These are phyloP conservation scores for Trametes gibbosa DNA, from an alignment of 768 basidiomycete species.

Conservation along the genomic window DNA sequence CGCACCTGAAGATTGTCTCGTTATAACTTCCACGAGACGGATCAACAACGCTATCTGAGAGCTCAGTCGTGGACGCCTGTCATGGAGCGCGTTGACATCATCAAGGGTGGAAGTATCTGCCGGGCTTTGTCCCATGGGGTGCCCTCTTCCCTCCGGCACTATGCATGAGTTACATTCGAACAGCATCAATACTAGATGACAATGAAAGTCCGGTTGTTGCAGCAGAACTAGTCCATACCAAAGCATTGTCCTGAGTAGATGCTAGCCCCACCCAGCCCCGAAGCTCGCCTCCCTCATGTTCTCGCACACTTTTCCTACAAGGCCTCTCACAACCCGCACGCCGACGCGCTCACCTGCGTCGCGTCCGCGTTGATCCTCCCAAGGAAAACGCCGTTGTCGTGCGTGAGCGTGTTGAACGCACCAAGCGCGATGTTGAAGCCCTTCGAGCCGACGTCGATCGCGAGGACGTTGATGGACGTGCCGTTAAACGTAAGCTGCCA, in stretches of 20 bases:
- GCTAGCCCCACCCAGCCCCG: not conserved
- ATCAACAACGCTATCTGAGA: no score
- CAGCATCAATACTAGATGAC: no score
- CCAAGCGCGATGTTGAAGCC: slow-evolving; percentile 39
- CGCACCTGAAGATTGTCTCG: not conserved
- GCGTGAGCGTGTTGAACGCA: slow-evolving; percentile 32
- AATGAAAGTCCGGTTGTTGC: not conserved
- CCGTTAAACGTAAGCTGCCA: slow-evolving; percentile 53
- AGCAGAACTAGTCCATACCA: not conserved
- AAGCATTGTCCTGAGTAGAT: not conserved
- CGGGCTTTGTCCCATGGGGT: no score
- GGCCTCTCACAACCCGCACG: not conserved
- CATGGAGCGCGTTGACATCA: no score
- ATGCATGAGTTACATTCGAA: not conserved
- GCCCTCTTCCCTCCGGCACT: no score
- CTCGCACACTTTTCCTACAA: not conserved
- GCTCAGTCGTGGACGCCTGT: no score
- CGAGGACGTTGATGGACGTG: slow-evolving; percentile 43
- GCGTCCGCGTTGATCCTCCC: not conserved
- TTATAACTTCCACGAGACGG: not conserved
- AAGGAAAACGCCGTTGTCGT: slow-evolving; percentile 22
- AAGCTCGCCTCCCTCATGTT: not conserved
- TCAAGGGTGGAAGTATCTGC: no score
- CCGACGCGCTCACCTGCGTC: not conserved
- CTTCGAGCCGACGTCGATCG: slow-evolving; percentile 45